Evolutionary conservation across 805 yeast species (phyloP).

Genomic region (Dipodascus geniculatus): DNA sequence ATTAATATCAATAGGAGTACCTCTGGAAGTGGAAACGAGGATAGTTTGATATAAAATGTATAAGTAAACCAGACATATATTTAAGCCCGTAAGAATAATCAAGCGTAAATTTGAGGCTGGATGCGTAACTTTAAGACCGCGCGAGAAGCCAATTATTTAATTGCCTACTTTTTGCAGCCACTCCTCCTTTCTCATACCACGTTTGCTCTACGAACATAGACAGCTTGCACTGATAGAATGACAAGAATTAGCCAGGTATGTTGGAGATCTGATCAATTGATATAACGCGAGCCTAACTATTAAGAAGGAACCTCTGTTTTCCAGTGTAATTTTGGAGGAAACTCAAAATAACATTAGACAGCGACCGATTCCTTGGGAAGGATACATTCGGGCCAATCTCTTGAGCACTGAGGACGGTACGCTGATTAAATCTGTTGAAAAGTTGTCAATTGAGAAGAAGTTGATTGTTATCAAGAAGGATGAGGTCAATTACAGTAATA

Average conservation of each 20-base stretch:
- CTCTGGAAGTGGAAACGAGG: background rate
- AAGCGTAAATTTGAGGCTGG: background rate
- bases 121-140: background rate
- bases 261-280: background rate
- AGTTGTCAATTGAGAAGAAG: constrained; percentile 27
- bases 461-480: constrained; percentile 24
- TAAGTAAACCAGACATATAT: background rate
- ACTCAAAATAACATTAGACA: constrained; percentile 49
- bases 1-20: background rate
- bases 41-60: constrained; percentile 4
- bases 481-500: constrained; percentile 40
- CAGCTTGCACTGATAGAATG: background rate
- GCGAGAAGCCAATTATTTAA: background rate
- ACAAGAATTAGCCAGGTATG: background rate
- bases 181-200: background rate
- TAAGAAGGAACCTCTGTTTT: background rate
- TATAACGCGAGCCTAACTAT: background rate
- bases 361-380: constrained; percentile 87
- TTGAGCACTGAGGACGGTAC: constrained; percentile 59
- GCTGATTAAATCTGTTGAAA: constrained; percentile 41
- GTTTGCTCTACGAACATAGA: background rate
- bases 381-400: constrained; percentile 62
- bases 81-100: too few relatives aligned
- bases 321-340: constrained; percentile 20
- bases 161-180: background rate